A percentile compares a stretch with the other conserved stretches of the same genome.
Conservation (phyloP, 2,329 filamentous ascomycete genomes). For the Fusarium miscanthi region DNA sequence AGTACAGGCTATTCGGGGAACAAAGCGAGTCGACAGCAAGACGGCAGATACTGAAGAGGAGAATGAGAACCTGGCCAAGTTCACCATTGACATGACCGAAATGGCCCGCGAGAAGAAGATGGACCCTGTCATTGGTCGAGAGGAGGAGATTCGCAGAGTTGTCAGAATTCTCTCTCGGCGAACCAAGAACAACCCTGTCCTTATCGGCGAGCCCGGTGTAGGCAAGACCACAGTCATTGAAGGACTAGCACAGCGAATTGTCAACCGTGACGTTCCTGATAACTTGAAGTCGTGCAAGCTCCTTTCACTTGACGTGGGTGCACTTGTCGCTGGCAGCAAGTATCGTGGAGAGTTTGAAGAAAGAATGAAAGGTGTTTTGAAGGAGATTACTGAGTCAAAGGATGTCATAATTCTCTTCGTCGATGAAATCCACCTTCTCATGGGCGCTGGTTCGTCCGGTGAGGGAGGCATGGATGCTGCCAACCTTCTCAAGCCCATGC, state of each 20-base stretch:
- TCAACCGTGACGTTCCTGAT: constrained; percentile 95
- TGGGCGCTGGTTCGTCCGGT: constrained; percentile 94
- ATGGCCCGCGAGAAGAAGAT: constrained; percentile 98
- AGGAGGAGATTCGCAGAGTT: constrained; percentile 93
- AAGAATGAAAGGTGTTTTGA: constrained; percentile 98
- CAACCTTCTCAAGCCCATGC: constrained; percentile 97
- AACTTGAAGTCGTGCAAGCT: constrained; percentile 94
- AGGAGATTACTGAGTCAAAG: constrained; percentile 94
- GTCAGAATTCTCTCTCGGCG: constrained; percentile 91
- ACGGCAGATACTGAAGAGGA: constrained; percentile 93
- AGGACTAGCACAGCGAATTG: constrained; percentile 92
- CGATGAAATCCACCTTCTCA: constrained; percentile 97
- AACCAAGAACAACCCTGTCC: constrained; percentile 98
- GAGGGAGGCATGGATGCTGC: constrained; percentile 99
- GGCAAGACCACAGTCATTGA: constrained; percentile 99
- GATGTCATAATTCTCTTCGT: constrained; percentile 99
- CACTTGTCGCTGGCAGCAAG: constrained; percentile 96
- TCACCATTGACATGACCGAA: constrained; percentile 97
- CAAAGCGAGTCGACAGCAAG: constrained; percentile 93
- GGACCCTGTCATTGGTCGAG: constrained; percentile 94
- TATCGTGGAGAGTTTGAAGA: constrained; percentile 99
- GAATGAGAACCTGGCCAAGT: constrained; percentile 96
- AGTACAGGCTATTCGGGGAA: constrained; percentile 91
- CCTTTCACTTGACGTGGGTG: constrained; percentile 93
- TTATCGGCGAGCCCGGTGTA: constrained; percentile 97